Evolutionary conservation across 805 yeast genomes (phyloP).

Genomic region (Nakazawaea populi): DNA sequence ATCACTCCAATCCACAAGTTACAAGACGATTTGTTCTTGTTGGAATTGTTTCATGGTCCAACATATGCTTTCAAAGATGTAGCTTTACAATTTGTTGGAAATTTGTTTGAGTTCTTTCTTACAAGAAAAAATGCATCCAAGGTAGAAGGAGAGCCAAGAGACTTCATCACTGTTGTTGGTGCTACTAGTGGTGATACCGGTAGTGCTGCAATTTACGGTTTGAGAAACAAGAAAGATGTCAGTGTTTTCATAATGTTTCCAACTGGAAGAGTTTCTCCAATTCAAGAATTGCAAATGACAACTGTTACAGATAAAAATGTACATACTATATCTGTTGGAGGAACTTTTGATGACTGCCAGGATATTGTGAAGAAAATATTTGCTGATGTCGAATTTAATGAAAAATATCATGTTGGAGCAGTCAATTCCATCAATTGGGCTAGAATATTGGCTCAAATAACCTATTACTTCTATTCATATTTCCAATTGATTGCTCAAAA

Average conservation of each 20-base stretch:
- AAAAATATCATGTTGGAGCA: conserved; percentile 91
- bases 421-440: conserved; percentile 99
- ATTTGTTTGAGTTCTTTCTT: conserved; percentile 88
- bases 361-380: conserved; percentile 91
- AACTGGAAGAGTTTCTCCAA: conserved; percentile 94
- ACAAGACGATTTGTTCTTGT: conserved; percentile 52
- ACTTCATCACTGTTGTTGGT: conserved; percentile 91
- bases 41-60: conserved; percentile 98
- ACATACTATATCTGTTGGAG: conserved; percentile 90
- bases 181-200: conserved; percentile 99
- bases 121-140: conserved; percentile 60
- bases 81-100: conserved; percentile 96
- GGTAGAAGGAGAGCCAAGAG: conserved; percentile 48
- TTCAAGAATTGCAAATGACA: conserved; percentile 98
- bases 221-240: conserved; percentile 96
- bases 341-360: conserved; percentile 98
- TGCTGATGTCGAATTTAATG: conserved; percentile 84
- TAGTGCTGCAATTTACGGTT: conserved; percentile 97
- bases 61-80: conserved; percentile 99
- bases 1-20: conserved; percentile 73
- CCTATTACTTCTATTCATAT: conserved; percentile 91
- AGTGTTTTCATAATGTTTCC: conserved; percentile 95
- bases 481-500: conserved; percentile 54
- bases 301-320: conserved; percentile 90
- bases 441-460: conserved; percentile 93